phyloP scores from a whole-genome alignment of 2,329 filamentous ascomycete species.

The Alternaria gaisen region DNA sequence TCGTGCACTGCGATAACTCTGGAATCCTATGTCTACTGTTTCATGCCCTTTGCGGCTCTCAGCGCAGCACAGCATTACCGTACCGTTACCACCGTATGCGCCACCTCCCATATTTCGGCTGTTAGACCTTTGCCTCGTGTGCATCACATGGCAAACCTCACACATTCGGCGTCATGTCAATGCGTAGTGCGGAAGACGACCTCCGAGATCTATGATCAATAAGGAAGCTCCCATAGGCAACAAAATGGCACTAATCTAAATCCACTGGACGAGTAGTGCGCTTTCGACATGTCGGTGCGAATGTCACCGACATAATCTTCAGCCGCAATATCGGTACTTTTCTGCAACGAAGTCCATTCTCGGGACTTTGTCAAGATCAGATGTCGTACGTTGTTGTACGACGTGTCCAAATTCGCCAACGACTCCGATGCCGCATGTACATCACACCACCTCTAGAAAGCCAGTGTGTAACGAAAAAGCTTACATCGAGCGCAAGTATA shows the following conservation, averaged over 20 bases:
- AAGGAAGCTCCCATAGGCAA: background rate
- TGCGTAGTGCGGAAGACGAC: background rate
- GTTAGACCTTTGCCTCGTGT: constrained; percentile 13
- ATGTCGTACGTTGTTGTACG: constrained; percentile 15
- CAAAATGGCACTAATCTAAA: constrained; percentile 5
- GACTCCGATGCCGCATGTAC: background rate
- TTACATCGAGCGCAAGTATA: background rate
- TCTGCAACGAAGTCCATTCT: constrained; percentile 9
- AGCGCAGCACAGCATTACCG: constrained; percentile 6
- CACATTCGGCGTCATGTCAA: constrained; percentile 8
- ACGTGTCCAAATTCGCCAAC: background rate
- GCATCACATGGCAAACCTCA: constrained; percentile 13
- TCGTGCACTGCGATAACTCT: background rate
- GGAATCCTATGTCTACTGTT: background rate
- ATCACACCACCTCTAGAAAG: constrained; percentile 7
- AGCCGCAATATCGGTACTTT: background rate
- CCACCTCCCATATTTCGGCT: constrained; percentile 15
- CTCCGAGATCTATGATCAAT: background rate
- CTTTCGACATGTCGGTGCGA: background rate
- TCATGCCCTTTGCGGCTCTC: background rate
- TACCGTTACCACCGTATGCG: constrained; percentile 1
- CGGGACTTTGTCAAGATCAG: constrained; percentile 5
- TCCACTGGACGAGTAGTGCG: background rate
- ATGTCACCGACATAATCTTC: background rate
- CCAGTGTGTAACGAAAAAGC: background rate